Conservation (phyloP, 78 protist species). For the Isochrysis galbana region DNA sequence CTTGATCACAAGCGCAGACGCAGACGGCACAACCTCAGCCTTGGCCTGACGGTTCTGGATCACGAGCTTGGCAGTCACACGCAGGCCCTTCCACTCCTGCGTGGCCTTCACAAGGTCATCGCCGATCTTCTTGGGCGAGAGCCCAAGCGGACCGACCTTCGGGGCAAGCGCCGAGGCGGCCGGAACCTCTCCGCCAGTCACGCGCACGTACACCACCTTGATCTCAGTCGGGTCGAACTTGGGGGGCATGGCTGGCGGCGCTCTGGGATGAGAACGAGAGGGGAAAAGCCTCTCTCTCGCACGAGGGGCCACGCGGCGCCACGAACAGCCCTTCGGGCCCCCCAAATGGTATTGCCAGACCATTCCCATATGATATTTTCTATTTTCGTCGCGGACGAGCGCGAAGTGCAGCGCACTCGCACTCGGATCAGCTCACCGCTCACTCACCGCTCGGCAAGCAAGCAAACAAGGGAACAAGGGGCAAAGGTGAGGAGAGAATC, state of each 20-base stretch:
- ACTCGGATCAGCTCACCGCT: too few species aligned
- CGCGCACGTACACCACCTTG: slow-evolving; percentile 83
- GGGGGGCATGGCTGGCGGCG: slow-evolving; percentile 80
- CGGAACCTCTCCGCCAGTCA: slow-evolving; percentile 94
- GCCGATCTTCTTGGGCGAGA: slow-evolving; percentile 97
- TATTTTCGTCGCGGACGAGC: too few species aligned
- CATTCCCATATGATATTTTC: too few species aligned
- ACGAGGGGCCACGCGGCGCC: too few species aligned
- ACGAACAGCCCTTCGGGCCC: too few species aligned
- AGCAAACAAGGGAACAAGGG: too few species aligned
- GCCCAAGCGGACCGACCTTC: slow-evolving; percentile 98
- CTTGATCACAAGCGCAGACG: slow-evolving; percentile 89
- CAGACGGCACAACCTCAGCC: slow-evolving; percentile 92
- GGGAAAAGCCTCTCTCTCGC: too few species aligned
- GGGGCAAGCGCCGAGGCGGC: slow-evolving; percentile 95
- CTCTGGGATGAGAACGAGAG: too few species aligned
- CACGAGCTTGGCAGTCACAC: slow-evolving; percentile 84
- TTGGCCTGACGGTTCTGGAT: slow-evolving; percentile 95
- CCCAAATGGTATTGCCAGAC: too few species aligned
- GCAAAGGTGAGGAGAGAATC: too few species aligned
- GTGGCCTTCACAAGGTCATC: slow-evolving; percentile 97
- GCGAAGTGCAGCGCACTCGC: too few species aligned
- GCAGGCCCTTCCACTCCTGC: slow-evolving; percentile 93
- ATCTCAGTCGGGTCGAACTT: slow-evolving; percentile 66
- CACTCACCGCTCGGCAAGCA: too few species aligned